Evolutionary conservation across 1,284 basidiomycete genomes (phyloP), one percentile per base, ranked within the genome.

Genomic region (Puccinia brachypodii): DNA sequence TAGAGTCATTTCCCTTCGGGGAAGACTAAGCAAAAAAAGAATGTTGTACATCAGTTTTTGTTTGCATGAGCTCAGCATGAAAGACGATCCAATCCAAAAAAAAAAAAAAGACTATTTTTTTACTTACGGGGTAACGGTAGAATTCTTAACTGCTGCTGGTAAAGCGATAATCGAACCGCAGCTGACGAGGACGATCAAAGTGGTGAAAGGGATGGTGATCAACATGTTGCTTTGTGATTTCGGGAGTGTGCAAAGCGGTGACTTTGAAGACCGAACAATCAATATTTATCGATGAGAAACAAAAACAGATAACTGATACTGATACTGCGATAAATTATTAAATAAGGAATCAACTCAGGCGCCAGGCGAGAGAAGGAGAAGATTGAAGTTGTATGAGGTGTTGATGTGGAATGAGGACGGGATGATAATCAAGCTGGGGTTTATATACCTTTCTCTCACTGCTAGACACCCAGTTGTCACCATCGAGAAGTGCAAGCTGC

Each of bases 131-230:
- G 9, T 22, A 44, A 8, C 11, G 13, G 1, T 68, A 44, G 22
- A n/a, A 25, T 68, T 38, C 64, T 68, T 22, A 28, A 4, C 36
- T 44, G 31, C 11, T 44, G 22, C 64, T 8, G 64, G 64, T 44
- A 40, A 38, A 44, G 22, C 11, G 64, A 68, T 38, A 68, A 68
- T 44, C n/a, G 64, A 68, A n/a, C 13, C 40, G 28, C 64, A 68
- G 64, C 64, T 68, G 64, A 68, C n/a, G 40, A 68, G 64, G n/a
- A 40, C 64, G 28, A 68, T n/a, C 19, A 68, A 44, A 11, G 13
- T 68, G 19, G 64, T 42, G 64, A 68, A 68, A 44, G 64, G 64
- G 40, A 68, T 44, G 64, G 64, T 42, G 64, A 28, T 40, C 38
- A 68, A 68, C 64, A 68, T 68, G 36, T 40, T 68, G 1, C 9